Base-by-base conservation (phyloP, 1,284 basidiomycete genomes). In the Takashimella koratensis region DNA sequence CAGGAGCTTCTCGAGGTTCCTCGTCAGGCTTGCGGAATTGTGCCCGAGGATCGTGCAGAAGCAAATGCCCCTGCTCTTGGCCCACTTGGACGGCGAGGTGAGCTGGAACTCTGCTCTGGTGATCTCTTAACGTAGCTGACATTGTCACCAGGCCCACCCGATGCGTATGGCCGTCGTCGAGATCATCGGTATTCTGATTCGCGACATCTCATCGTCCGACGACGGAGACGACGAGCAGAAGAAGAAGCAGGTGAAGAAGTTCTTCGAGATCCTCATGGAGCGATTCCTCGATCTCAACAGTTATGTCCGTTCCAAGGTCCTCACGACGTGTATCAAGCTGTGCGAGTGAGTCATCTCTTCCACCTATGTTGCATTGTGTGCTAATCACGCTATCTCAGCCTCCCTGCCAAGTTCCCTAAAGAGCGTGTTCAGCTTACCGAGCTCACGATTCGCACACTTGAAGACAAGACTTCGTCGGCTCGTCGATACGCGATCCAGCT, bases 101-200 rank as follows among this genome's bases (percentile, higher is more conserved):
- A 20, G 82, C 6, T 16, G 2, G 5, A 45, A 5, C 12, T 11
- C 21, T 5, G 6, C 4, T 25, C 16, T 3, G 23, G 42, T 53
- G 27, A 26, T 47, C 12, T 19, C 13, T 2, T 4, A 19, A 11
- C 21, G 42, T 16, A 8, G 42, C 21, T 43, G 13, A 8, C 42
- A 43, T 22, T 43, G 10, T 22, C 21, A 47, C 36, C 49, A 93
- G 88, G 87, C 91, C 0, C 96, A 98, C 67, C 90, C 92, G 0
- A 95, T 98, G 86, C 88, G 96, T 36, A 90, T 93, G 78, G 90
- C 89, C 1, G 81, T 96, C 52, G 83, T 96, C 45, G 92, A 95
- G 71, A 83, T 93, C 54, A 84, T 95, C 39, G 90, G 89, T 3
- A 78, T 80, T 47, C 82, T 95, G 53, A 90, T 96, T 66, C 79